Evolutionary conservation across 768 basidiomycete genomes (phyloP).

Genomic region (Rhizopogon rudus): DNA sequence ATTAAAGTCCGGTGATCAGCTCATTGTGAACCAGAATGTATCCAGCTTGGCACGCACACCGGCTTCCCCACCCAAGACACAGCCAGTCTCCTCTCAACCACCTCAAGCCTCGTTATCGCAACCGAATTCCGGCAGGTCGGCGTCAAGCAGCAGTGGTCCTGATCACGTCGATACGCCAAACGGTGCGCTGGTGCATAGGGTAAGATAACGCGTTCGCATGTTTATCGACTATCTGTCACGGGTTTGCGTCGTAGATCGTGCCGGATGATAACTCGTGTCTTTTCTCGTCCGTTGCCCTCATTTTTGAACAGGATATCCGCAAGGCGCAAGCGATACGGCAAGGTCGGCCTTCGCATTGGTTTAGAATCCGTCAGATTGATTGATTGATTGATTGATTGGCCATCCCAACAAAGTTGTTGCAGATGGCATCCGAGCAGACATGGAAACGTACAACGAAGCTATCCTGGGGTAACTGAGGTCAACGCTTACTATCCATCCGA

Average conservation of each 20-base stretch:
- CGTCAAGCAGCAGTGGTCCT: constrained; percentile 32
- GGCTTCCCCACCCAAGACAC: constrained; percentile 1
- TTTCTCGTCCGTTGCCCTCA: constrained; percentile 80
- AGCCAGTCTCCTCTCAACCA: constrained; percentile 10
- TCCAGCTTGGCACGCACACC: constrained; percentile 12
- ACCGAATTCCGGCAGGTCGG: constrained; percentile 11
- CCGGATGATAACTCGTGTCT: constrained; percentile 98
- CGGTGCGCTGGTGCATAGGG: constrained; percentile 70
- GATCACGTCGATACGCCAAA: constrained; percentile 59
- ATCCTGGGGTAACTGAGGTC: constrained; percentile 66
- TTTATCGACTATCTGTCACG: not conserved
- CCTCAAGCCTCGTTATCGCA: constrained; percentile 11
- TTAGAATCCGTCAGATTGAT: not conserved
- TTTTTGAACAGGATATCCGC: constrained; percentile 80
- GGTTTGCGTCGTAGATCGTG: constrained; percentile 48
- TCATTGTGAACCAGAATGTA: constrained; percentile 61
- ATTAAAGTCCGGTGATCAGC: constrained; percentile 74
- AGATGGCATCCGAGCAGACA: constrained; percentile 69
- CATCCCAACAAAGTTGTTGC: constrained; percentile 61
- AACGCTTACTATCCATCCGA: not conserved
- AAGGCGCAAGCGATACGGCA: constrained; percentile 68
- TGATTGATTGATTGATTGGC: not conserved
- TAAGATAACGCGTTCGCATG: constrained; percentile 19
- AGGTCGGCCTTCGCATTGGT: constrained; percentile 39
- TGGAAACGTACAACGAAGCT: constrained; percentile 73